Evolutionary conservation across 139 green algal species (phyloP).

Genomic region (Closterium sp.): DNA sequence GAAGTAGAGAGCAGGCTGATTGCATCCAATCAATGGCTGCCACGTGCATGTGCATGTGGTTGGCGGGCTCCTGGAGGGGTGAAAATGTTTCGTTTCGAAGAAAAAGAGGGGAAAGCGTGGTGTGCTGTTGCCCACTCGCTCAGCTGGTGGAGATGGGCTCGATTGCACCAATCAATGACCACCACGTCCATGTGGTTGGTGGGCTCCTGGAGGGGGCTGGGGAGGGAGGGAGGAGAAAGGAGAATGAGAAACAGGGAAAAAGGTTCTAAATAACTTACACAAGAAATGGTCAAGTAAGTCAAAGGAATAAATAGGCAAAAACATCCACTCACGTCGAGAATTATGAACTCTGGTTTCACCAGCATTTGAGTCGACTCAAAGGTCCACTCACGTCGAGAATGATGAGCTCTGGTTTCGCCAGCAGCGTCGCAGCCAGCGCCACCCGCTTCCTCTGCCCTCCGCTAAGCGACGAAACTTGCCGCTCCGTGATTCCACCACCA

Average conservation of each 20-base stretch:
- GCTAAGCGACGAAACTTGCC: conserved; percentile 48
- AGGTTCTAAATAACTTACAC: too few relatives aligned
- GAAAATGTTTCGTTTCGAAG: background rate
- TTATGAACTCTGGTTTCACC: background rate
- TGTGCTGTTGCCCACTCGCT: too few relatives aligned
- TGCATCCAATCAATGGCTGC: conserved; percentile 33
- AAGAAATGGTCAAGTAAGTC: too few relatives aligned
- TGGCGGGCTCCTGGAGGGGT: conserved; percentile 64
- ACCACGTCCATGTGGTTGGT: conserved; percentile 75
- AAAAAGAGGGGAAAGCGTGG: background rate
- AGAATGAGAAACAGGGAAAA: background rate
- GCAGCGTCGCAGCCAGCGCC: conserved; percentile 68
- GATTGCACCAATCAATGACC: conserved; percentile 70
- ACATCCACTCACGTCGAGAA: background rate
- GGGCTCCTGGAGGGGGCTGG: conserved; percentile 52
- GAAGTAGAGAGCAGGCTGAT: background rate
- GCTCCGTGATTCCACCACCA: conserved; percentile 8
- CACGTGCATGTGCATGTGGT: conserved; percentile 66
- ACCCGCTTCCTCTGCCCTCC: conserved; percentile 71
- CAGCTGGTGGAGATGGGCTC: too few relatives aligned
- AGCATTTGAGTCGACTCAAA: background rate
- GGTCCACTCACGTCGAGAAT: conserved; percentile 62
- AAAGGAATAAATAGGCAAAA: background rate
- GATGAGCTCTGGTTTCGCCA: conserved; percentile 72
- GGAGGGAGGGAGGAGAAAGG: background rate